These are phyloP conservation scores for Aspergillus transmontanensis DNA, from an alignment of 2,329 filamentous ascomycete species.

Conservation along the genomic window DNA sequence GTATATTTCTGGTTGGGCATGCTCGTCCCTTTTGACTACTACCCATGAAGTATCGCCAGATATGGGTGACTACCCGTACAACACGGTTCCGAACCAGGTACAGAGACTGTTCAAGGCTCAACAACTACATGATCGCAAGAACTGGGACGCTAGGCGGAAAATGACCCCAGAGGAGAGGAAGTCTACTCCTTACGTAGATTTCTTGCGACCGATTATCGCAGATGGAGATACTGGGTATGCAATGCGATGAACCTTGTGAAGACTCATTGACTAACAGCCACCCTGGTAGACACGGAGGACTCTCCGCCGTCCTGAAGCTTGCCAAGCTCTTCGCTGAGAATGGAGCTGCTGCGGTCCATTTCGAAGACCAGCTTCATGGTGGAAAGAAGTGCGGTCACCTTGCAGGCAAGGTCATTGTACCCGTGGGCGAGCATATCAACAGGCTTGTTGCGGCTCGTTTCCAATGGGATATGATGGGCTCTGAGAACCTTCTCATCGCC, in stretches of 20 bases:
- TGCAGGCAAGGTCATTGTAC: constrained; percentile 93
- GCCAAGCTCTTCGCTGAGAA: constrained; percentile 98
- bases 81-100: constrained; percentile 97
- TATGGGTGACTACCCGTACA: constrained; percentile 98
- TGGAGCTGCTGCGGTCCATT: constrained; percentile 92
- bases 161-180: constrained; percentile 73
- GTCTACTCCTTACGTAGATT: constrained; percentile 82
- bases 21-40: constrained; percentile 85
- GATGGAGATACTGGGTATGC: constrained; percentile 84
- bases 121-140: constrained; percentile 93
- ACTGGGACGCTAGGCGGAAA: constrained; percentile 83
- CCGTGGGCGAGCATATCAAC: constrained; percentile 94
- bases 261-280: constrained; percentile 7
- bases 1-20: constrained; percentile 97
- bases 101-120: constrained; percentile 95
- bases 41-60: constrained; percentile 98
- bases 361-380: constrained; percentile 96
- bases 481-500: constrained; percentile 91
- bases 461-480: constrained; percentile 98
- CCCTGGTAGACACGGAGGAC: constrained; percentile 71
- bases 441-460: constrained; percentile 87
- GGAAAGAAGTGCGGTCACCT: constrained; percentile 98
- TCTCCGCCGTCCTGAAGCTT: constrained; percentile 91
- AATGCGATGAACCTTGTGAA: neutral
- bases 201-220: constrained; percentile 90